Evolutionary conservation across 768 basidiomycete species (phyloP), one percentile per base, ranked within the genome.

Genomic region (Suillus subalutaceus): DNA sequence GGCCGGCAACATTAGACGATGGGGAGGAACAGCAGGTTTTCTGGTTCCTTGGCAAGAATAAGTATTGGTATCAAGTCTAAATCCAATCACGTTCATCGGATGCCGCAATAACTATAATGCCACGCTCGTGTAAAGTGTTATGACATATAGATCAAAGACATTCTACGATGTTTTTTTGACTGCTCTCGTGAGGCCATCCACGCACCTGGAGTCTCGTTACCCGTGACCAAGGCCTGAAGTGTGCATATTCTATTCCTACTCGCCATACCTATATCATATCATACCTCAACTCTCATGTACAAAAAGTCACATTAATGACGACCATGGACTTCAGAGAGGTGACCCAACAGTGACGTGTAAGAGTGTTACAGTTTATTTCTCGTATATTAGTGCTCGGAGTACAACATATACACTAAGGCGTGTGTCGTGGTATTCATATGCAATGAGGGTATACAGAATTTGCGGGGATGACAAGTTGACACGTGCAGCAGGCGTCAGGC

Each of bases 1-100:
- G 76, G 63, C 68, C 73, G 63, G 73, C 69, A 68, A 81, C 79
- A 26, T 77, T 85, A 26, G 84, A 86, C 64, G 84, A 89, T 30
- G 74, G 77, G 13, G 87, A 90, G 69, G 88, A 86, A 70, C 78
- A 69, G 55, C 69, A 67, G 43, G 79, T 82, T 16, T 87, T 83
- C 68, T 90, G 89, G 86, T 86, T 90, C 69, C 75, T 88, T 43
- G 81, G 82, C 1, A 79, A 81, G 3, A 77, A 78, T 43, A 84
- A 82, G 66, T 85, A 83, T 62, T 93, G 92, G 91, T 93, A 90
- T 80, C 84, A 87, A 66, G 76, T 85, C 65, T 89, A 81, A 56
- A 48, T 48, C 10, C 56, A 56, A n/a, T n/a, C 41, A 40, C 40
- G 46, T 30, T 62, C 26, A 26, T 30, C 3, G 8, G 52, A 32